Percentiles rank a stretch among this genome's conserved stretches.
Evolutionary conservation across 257 asterid genomes (phyloP).

Genomic region (Parsonsia alboflavescens): DNA sequence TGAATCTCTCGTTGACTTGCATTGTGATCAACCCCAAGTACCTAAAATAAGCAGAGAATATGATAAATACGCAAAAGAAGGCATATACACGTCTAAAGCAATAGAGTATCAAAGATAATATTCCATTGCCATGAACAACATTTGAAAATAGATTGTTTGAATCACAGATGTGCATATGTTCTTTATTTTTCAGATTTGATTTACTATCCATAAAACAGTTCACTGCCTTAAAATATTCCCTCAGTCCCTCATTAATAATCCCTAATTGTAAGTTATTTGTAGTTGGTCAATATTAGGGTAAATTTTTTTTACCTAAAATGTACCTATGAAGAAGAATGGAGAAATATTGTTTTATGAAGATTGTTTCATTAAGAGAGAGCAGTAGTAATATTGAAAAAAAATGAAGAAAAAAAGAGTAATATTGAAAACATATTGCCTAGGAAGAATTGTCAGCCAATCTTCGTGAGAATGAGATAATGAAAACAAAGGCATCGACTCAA

Average conservation of each 20-base stretch:
- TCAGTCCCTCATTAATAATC: not conserved
- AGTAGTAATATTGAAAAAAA: too few species aligned
- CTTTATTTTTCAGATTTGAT: not conserved
- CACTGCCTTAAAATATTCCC: not conserved
- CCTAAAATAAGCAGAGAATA: slow-evolving; percentile 33
- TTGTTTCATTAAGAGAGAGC: too few species aligned
- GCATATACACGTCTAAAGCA: not conserved
- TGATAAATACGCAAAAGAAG: slow-evolving; percentile 8
- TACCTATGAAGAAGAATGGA: too few species aligned
- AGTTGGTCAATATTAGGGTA: too few species aligned
- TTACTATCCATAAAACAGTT: not conserved
- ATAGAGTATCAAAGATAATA: not conserved
- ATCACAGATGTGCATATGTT: not conserved
- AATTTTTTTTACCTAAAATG: too few species aligned
- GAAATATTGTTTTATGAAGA: too few species aligned
- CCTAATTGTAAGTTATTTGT: too few species aligned
- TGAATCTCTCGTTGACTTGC: slow-evolving; percentile 90
- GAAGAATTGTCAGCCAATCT: not conserved
- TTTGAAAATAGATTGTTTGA: not conserved
- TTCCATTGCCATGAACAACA: not conserved
- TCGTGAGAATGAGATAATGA: not conserved
- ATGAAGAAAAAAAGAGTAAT: too few species aligned
- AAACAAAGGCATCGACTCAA: not conserved
- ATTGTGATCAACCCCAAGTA: slow-evolving; percentile 75
- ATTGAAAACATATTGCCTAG: too few species aligned